A percentile compares a stretch with the other conserved stretches of the same genome.
These are phyloP conservation scores for Abrus precatorius DNA, from an alignment of 306 rosid species.

Conservation along the genomic window DNA sequence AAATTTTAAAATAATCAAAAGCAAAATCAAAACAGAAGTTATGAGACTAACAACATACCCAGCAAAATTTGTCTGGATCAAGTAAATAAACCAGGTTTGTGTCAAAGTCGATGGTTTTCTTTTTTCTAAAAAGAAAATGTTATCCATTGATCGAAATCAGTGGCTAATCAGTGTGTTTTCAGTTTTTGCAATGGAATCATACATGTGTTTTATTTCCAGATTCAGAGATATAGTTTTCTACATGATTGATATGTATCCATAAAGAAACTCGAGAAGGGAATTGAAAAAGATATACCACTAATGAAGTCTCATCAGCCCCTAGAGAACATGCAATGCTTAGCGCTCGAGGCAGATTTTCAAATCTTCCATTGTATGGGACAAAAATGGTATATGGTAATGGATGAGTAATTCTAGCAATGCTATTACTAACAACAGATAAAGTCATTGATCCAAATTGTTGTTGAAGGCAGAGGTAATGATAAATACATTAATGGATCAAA, in stretches of 20 bases:
- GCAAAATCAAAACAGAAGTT: too few species aligned
- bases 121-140: too few species aligned
- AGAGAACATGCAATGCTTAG: conserved; percentile 77
- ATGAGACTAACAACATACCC: too few species aligned
- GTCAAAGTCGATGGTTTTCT: too few species aligned
- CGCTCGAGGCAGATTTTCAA: conserved; percentile 79
- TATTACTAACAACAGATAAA: conserved; percentile 72
- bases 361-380: conserved; percentile 88
- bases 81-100: too few species aligned
- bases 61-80: too few species aligned
- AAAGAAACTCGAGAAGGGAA: conserved; percentile 44
- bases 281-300: conserved; percentile 57
- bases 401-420: conserved; percentile 62
- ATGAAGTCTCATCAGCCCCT: conserved; percentile 78
- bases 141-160: too few species aligned
- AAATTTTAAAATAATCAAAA: too few species aligned
- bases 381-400: conserved; percentile 70
- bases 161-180: too few species aligned
- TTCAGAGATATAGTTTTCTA: conserved; percentile 53
- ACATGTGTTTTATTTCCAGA: not conserved
- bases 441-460: conserved; percentile 88
- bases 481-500: conserved; percentile 99
- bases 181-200: too few species aligned
- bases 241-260: conserved; percentile 39
- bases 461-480: conserved; percentile 94